Conservation (phyloP, 768 basidiomycete species). For the Hypholoma sublateritium region DNA sequence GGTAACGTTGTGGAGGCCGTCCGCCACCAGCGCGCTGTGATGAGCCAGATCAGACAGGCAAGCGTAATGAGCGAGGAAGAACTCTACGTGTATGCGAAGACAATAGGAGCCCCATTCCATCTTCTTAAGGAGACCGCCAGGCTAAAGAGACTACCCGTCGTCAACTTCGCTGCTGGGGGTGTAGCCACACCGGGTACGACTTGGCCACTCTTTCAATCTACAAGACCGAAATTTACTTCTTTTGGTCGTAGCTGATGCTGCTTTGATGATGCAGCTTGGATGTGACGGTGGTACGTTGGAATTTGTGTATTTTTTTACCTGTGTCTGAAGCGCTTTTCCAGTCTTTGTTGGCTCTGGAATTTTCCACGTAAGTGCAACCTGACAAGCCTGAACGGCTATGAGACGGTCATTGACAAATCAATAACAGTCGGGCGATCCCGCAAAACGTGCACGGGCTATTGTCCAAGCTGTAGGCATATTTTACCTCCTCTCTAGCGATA, state of each 20-base stretch:
- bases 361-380: slow-evolving; percentile 69
- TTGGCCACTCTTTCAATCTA: not conserved
- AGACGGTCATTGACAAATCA: not conserved
- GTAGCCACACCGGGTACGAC: slow-evolving; percentile 82
- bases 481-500: not conserved
- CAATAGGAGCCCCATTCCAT: slow-evolving; percentile 92
- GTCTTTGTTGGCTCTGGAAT: slow-evolving; percentile 99
- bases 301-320: slow-evolving; percentile 1
- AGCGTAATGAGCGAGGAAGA: slow-evolving; percentile 93
- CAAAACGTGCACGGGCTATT: slow-evolving; percentile 91
- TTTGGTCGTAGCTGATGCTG: slow-evolving; percentile 75
- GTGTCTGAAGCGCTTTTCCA: slow-evolving; percentile 25
- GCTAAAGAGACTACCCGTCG: slow-evolving; percentile 89
- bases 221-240: not conserved
- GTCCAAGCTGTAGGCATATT: slow-evolving; percentile 80
- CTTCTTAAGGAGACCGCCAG: slow-evolving; percentile 95
- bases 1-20: slow-evolving; percentile 95
- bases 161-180: slow-evolving; percentile 96
- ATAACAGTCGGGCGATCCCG: slow-evolving; percentile 83
- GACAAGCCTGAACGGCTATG: not conserved
- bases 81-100: slow-evolving; percentile 90
- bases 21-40: slow-evolving; percentile 83
- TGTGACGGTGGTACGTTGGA: slow-evolving; percentile 92
- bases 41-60: slow-evolving; percentile 81
- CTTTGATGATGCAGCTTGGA: slow-evolving; percentile 98